These are phyloP conservation scores for Acanthamoeba castellanii DNA, from an alignment of 208 protist genomes.

Conservation along the genomic window DNA sequence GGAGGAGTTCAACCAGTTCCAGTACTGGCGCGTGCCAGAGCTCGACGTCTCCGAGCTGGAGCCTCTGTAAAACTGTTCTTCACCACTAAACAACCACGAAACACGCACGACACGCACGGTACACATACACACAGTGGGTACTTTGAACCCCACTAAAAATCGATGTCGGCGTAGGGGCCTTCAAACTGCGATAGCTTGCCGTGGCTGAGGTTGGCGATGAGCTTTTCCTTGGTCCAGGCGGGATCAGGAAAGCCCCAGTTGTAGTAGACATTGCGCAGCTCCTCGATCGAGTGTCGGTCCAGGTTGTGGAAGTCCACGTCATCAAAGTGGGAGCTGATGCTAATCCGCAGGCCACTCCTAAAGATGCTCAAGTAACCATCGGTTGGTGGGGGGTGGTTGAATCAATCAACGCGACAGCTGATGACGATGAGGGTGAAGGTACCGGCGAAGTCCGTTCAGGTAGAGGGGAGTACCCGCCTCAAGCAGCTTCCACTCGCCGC, in stretches of 20 bases:
- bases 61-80: not conserved
- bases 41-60: slow-evolving; percentile 1
- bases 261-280: not conserved
- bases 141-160: too few relatives aligned
- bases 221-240: not conserved
- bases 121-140: too few relatives aligned
- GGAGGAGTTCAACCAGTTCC: slow-evolving; percentile 70
- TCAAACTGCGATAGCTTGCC: slow-evolving; percentile 11
- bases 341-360: not conserved
- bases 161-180: not conserved
- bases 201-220: not conserved
- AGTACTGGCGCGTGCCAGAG: slow-evolving; percentile 67
- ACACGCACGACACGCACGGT: too few relatives aligned
- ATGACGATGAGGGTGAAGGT: too few relatives aligned
- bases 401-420: too few relatives aligned
- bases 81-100: not conserved
- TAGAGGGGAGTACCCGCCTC: too few relatives aligned
- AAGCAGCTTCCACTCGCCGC: too few relatives aligned
- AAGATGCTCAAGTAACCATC: too few relatives aligned
- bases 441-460: too few relatives aligned
- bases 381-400: too few relatives aligned
- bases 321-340: not conserved
- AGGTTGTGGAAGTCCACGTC: not conserved
- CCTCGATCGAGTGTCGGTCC: not conserved
- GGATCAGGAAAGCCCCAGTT: not conserved